Percentiles rank a stretch among this genome's conserved stretches.
Evolutionary conservation across 1,139 yeast genomes (phyloP).

Genomic region (Torulaspora globosa): DNA sequence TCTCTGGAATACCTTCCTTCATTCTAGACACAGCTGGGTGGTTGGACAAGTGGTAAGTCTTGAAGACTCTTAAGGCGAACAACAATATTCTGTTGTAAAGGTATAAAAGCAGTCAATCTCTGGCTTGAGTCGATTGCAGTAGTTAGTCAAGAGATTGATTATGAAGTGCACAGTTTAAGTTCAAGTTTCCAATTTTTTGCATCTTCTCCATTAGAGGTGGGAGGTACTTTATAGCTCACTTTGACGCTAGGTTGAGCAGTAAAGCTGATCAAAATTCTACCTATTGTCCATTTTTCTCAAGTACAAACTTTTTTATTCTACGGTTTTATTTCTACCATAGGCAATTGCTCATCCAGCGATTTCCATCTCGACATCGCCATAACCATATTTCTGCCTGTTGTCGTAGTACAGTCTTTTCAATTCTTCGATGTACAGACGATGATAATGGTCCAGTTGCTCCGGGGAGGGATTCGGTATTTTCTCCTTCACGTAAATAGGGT

Average conservation of each 20-base stretch:
- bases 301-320: background rate
- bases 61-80: background rate
- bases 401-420: constrained; percentile 63
- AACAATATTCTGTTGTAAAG: background rate
- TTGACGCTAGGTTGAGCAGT: background rate
- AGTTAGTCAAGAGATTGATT: too few relatives aligned
- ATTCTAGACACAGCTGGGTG: background rate
- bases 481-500: constrained; percentile 67
- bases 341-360: constrained; percentile 23
- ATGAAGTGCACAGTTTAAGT: too few relatives aligned
- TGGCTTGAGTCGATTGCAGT: too few relatives aligned
- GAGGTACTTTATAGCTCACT: too few relatives aligned
- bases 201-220: too few relatives aligned
- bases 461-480: constrained; percentile 43
- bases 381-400: constrained; percentile 59
- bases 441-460: constrained; percentile 64
- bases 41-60: background rate
- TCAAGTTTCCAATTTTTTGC: too few relatives aligned
- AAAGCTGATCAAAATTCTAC: background rate
- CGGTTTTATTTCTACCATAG: background rate
- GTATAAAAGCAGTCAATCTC: too few relatives aligned
- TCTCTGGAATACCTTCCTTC: constrained; percentile 34
- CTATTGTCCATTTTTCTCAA: background rate
- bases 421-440: constrained; percentile 64
- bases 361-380: constrained; percentile 44